phyloP scores from a whole-genome alignment of 345 rosid species.

The Physaria fendleri region DNA sequence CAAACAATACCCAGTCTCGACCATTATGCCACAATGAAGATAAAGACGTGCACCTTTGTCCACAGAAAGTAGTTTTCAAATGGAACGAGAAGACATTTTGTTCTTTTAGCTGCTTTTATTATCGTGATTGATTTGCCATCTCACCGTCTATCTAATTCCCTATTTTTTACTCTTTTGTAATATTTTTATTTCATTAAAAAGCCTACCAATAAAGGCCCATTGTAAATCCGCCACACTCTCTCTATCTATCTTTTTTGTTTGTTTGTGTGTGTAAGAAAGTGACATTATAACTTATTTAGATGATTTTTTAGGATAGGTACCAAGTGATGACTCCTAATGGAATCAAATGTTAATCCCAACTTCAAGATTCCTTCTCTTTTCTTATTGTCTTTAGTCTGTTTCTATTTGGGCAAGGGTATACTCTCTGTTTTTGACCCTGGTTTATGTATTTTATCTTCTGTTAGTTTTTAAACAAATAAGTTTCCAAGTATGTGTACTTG shows the following conservation, averaged over 20 bases:
- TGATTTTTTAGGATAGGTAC: conserved; percentile 4
- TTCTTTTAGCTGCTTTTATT: no score
- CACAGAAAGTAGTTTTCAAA: no score
- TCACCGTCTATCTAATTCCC: no score
- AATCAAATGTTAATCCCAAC: conserved; percentile 1
- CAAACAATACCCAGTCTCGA: no score
- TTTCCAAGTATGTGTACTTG: neutral
- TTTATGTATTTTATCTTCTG: neutral
- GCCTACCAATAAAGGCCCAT: neutral
- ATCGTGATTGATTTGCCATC: no score
- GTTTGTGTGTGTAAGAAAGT: conserved; percentile 6
- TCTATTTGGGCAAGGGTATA: conserved; percentile 19
- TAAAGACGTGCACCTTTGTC: no score
- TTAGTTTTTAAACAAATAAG: neutral
- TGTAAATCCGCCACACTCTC: conserved; percentile 8
- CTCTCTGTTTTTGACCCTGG: conserved; percentile 8
- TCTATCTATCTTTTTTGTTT: no score
- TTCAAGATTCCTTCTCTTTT: conserved; percentile 17
- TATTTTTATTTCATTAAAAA: no score
- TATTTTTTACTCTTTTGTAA: no score
- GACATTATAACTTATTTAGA: neutral
- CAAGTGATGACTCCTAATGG: conserved; percentile 1
- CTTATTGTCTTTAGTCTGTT: conserved; percentile 17
- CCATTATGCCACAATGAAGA: no score
- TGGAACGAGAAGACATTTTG: no score